Evolutionary conservation across 768 basidiomycete genomes (phyloP).

Genomic region (Cyathus striatus): DNA sequence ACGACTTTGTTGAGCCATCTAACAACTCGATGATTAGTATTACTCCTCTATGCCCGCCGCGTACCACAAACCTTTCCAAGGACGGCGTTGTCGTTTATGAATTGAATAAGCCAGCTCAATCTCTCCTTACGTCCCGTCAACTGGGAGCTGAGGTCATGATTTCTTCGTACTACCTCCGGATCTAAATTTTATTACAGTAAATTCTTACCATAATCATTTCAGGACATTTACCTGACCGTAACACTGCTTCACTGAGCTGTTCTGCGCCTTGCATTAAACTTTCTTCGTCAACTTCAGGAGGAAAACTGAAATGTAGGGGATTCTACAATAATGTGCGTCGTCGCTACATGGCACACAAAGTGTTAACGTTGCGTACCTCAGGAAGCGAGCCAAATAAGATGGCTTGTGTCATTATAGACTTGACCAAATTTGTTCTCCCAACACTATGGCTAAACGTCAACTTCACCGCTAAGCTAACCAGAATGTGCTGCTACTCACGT

Average conservation of each 20-base stretch:
- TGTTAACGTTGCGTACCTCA: constrained; percentile 34
- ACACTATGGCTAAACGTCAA: constrained; percentile 28
- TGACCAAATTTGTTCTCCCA: constrained; percentile 63
- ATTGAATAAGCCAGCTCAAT: constrained; percentile 80
- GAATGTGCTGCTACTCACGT: constrained; percentile 39
- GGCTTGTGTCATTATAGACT: constrained; percentile 79
- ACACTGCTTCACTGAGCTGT: constrained; percentile 63
- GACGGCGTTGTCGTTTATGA: constrained; percentile 83
- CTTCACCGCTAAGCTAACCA: too few species aligned
- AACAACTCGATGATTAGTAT: too few species aligned
- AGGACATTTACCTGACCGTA: constrained; percentile 58
- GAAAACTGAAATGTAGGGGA: constrained; percentile 75
- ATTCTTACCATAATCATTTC: constrained; percentile 2
- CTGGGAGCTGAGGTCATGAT: constrained; percentile 79
- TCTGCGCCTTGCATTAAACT: constrained; percentile 78
- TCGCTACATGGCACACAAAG: not conserved
- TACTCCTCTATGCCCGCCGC: too few species aligned
- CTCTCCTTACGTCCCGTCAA: constrained; percentile 70
- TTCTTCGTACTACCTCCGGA: constrained; percentile 59
- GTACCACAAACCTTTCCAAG: constrained; percentile 57
- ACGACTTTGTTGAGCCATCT: constrained; percentile 81
- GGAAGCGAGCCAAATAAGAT: constrained; percentile 71
- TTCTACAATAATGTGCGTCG: constrained; percentile 37
- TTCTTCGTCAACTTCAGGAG: constrained; percentile 74
- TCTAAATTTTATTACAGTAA: constrained; percentile 29